Evolutionary conservation across 2,329 filamentous ascomycete species (phyloP), one percentile per base, ranked within the genome.

Genomic region (Microsporum audouinii): DNA sequence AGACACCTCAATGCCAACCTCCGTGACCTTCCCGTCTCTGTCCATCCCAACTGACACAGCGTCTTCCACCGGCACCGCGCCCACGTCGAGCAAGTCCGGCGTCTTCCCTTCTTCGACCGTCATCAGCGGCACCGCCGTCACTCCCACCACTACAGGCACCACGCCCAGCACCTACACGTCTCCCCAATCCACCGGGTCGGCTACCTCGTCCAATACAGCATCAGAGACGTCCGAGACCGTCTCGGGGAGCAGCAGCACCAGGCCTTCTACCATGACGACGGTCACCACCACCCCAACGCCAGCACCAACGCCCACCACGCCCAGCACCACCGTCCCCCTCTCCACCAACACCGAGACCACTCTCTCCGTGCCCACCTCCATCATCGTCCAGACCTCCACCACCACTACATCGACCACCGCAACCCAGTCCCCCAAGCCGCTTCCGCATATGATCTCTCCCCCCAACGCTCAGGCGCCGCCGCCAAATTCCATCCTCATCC

Each of bases 401-500:
- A 66, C 68, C 8, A 69, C 69, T 31, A 76, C 78, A 1, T 69
- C 23, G 65, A 63, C 70, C 66, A 65, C 68, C 17, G 62, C 66
- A 3, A 67, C 71, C 3, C 64, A 67, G 2, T 70, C 70, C 34
- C 77, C 78, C 1, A 73, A 78, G 59, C 74, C 90, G 60, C 79
- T 95, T 62, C 91, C 91, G 23, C 84, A 84, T 68, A 82, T 88
- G 49, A 91, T 96, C 65, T 83, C 85, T 33, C 89, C 90, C 6
- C 82, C 84, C 45, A 79, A 82, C 61, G 82, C 82, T 34, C 79
- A 82, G 57, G 77, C 79, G 23, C 72, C 79, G 17, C 88, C 89
- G 0, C 75, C 79, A 2, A 88, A 88, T 66, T 84, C 83, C 0
- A 84, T 83, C 2, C 75, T 88, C 67, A 86, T 96, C 66, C 90